These are phyloP conservation scores for Lepidopterella palustris DNA, from an alignment of 495 filamentous ascomycete genomes.

Conservation along the genomic window DNA sequence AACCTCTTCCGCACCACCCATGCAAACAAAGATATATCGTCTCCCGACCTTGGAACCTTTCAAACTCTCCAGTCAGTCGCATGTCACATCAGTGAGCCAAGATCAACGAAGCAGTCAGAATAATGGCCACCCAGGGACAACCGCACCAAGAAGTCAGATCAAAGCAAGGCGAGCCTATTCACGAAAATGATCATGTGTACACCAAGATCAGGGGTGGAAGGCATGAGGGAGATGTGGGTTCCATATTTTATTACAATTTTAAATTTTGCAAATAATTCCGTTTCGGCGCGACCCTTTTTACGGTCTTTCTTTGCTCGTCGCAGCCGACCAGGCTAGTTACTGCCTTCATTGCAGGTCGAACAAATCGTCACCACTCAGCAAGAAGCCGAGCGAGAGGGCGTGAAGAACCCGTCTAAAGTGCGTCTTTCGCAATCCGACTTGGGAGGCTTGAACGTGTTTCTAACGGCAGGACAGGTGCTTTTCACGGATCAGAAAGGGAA, in stretches of 20 bases:
- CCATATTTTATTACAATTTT: too few relatives aligned
- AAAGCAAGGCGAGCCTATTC: slow-evolving; percentile 21
- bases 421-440: background rate
- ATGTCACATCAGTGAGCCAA: too few relatives aligned
- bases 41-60: too few relatives aligned
- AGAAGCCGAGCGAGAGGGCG: slow-evolving; percentile 36
- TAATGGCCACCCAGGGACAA: too few relatives aligned
- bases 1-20: too few relatives aligned
- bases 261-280: too few relatives aligned
- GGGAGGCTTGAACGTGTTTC: background rate
- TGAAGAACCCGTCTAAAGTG: slow-evolving; percentile 44
- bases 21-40: too few relatives aligned
- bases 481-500: slow-evolving; percentile 4
- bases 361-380: slow-evolving; percentile 34
- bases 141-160: slow-evolving; percentile 8
- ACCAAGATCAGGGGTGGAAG: slow-evolving; percentile 13
- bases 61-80: too few relatives aligned
- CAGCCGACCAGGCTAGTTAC: too few relatives aligned
- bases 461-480: background rate
- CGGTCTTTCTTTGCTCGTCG: too few relatives aligned
- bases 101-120: too few relatives aligned
- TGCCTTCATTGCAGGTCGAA: slow-evolving; percentile 27
- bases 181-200: slow-evolving; percentile 17
- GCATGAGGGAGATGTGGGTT: slow-evolving; percentile 13
- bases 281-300: too few relatives aligned